Evolutionary conservation across 768 basidiomycete genomes (phyloP).

Genomic region (Termitomyces titanicus): DNA sequence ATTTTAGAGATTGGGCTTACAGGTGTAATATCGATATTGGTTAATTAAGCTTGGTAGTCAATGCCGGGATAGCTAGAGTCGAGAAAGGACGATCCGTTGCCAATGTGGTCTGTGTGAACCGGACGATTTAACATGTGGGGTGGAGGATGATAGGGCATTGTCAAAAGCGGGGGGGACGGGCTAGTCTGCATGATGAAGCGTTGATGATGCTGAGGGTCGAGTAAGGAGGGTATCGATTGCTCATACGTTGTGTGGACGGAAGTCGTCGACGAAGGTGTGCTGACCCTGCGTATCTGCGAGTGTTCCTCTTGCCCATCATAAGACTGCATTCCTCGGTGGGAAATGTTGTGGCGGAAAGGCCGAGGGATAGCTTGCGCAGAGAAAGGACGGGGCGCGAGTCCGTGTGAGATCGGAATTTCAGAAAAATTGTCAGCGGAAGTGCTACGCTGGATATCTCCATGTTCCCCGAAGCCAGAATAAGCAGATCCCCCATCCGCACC

Average conservation of each 20-base stretch:
- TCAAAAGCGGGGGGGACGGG: conserved; percentile 24
- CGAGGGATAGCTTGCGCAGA: conserved; percentile 24
- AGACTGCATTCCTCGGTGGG: conserved; percentile 12
- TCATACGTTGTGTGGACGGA: conserved; percentile 5
- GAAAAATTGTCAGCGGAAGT: conserved; percentile 19
- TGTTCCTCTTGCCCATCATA: conserved; percentile 12
- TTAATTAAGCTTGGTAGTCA: conserved; percentile 1
- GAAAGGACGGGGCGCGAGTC: conserved; percentile 23
- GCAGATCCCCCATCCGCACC: conserved; percentile 1
- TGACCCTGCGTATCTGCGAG: conserved; percentile 9
- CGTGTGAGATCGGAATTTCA: conserved; percentile 20
- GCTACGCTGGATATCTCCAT: conserved; percentile 6
- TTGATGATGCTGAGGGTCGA: conserved; percentile 7
- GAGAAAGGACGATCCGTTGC: conserved; percentile 12
- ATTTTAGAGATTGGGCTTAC: neutral
- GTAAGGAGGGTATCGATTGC: neutral
- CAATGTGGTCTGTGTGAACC: neutral
- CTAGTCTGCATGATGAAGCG: conserved; percentile 11
- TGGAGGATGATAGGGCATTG: conserved; percentile 24
- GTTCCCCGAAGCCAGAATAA: conserved; percentile 10
- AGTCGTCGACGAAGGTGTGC: conserved; percentile 4
- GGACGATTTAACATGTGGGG: conserved; percentile 12
- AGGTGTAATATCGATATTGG: neutral
- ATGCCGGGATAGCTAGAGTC: conserved; percentile 13
- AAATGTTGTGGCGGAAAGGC: conserved; percentile 14